These are phyloP conservation scores for Lizanozyma gosingica DNA, from an alignment of 1,139 yeast species.

Conservation along the genomic window DNA sequence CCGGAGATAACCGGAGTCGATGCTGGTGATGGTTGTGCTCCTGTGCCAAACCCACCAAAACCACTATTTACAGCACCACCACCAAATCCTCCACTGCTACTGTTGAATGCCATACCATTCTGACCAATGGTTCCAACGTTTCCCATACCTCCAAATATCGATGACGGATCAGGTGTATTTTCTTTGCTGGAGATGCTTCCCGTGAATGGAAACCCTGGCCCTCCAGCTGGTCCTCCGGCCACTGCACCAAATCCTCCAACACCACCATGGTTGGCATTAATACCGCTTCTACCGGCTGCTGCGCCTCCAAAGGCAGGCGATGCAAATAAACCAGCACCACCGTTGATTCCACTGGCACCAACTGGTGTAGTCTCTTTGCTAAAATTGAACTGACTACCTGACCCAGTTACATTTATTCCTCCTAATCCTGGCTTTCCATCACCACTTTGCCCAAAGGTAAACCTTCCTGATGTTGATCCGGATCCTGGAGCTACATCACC, in stretches of 20 bases:
- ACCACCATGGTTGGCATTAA: too few species aligned
- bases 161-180: conserved; percentile 12
- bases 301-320: not conserved
- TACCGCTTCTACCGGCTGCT: not conserved
- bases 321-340: not conserved
- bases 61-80: too few species aligned
- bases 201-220: not conserved
- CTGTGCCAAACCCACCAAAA: not conserved
- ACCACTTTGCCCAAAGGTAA: not conserved
- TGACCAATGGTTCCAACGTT: too few species aligned
- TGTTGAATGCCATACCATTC: not conserved
- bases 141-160: conserved; percentile 6
- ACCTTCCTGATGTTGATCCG: not conserved
- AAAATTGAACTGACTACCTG: not conserved
- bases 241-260: not conserved
- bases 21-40: too few species aligned
- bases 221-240: not conserved
- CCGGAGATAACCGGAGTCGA: not conserved
- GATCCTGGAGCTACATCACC: not conserved
- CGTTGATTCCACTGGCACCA: not conserved
- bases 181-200: conserved; percentile 7
- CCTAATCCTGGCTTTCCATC: not conserved
- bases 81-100: not conserved
- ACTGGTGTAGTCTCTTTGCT: not conserved
- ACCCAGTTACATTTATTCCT: not conserved